Conservation (phyloP, 352 stramenopile species). For the Phytophthora macrochlamydospora region DNA sequence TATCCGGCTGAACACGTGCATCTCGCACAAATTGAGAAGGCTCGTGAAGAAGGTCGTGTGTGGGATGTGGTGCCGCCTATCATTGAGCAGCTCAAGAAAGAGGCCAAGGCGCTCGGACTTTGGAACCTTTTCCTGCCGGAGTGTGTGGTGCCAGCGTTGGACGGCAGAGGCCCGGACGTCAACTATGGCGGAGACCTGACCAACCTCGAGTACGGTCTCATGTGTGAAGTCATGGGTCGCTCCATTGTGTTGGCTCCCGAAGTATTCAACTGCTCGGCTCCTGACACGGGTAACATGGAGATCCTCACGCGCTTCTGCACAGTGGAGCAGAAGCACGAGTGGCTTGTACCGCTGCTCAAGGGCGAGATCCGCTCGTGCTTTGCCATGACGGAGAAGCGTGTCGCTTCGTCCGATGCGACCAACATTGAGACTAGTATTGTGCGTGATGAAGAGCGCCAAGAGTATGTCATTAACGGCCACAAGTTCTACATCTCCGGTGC, state of each 20-base stretch:
- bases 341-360: slow-evolving; percentile 93
- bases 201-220: slow-evolving; percentile 95
- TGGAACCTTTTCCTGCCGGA: slow-evolving; percentile 97
- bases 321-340: slow-evolving; percentile 91
- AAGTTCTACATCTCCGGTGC: slow-evolving; percentile 98
- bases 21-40: slow-evolving; percentile 67
- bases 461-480: slow-evolving; percentile 94
- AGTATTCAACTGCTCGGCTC: slow-evolving; percentile 97
- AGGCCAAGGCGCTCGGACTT: slow-evolving; percentile 91
- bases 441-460: slow-evolving; percentile 62
- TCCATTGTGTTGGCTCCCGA: slow-evolving; percentile 91
- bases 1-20: slow-evolving; percentile 92
- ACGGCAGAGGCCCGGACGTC: slow-evolving; percentile 44
- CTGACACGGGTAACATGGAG: slow-evolving; percentile 99
- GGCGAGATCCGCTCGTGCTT: slow-evolving; percentile 95
- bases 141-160: slow-evolving; percentile 49
- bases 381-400: slow-evolving; percentile 97
- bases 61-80: slow-evolving; percentile 90
- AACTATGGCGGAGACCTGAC: slow-evolving; percentile 79
- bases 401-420: slow-evolving; percentile 95
- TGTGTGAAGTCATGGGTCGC: slow-evolving; percentile 96
- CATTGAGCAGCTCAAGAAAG: slow-evolving; percentile 89
- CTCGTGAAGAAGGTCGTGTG: slow-evolving; percentile 49
- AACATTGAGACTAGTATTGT: slow-evolving; percentile 93
- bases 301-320: slow-evolving; percentile 95